Evolutionary conservation across 2,329 filamentous ascomycete genomes (phyloP), one percentile per base, ranked within the genome.

Genomic region (Coleophoma eucalyptorum): DNA sequence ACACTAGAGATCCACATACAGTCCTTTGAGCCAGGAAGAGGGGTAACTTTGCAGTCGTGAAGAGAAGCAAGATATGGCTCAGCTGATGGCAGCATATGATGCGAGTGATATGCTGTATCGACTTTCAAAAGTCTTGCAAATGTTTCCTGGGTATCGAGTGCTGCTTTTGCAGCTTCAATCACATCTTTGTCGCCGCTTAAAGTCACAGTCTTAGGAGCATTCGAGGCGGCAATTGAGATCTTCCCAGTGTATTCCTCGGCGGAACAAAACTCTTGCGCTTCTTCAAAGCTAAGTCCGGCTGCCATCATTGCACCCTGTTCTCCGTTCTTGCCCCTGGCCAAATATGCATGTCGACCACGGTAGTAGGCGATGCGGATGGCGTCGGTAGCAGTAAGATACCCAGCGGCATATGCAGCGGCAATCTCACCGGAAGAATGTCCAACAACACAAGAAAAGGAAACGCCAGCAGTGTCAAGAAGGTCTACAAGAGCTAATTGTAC

Each of bases 1-100:
- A 35, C 44, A n/a, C 44, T 46, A 15, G 44, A 34, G 1, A 4
- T 62, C 62, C 74, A 75, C 77, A 55, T 76, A 77, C 0, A 55
- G 43, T 1, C 58, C 55, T n/a, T 60, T 57, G 50, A 1, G 72
- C 54, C 19, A 16, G 40, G 19, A 15, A 16, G 12, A 6, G 18
- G 15, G 12, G 5, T 62, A 49, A 5, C 50, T 34, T 35, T 35
- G 12, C 15, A 16, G 6, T 8, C 16, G 6, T 21, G 6, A 16
- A 50, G 48, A 20, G 38, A 31, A 6, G 31, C 15, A 5, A 45
- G 7, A 19, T 50, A 50, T 32, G 38, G 38, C 19, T 37, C 4
- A 2, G 38, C 38, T 11, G 38, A 44, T n/a, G 48, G 38, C n/a
- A 15, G 10, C 46, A 48, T 48, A 12, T 48, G 46, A 20, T 41